Evolutionary conservation across 83 land plant genomes (phyloP).

Genomic region (Picea mariana): DNA sequence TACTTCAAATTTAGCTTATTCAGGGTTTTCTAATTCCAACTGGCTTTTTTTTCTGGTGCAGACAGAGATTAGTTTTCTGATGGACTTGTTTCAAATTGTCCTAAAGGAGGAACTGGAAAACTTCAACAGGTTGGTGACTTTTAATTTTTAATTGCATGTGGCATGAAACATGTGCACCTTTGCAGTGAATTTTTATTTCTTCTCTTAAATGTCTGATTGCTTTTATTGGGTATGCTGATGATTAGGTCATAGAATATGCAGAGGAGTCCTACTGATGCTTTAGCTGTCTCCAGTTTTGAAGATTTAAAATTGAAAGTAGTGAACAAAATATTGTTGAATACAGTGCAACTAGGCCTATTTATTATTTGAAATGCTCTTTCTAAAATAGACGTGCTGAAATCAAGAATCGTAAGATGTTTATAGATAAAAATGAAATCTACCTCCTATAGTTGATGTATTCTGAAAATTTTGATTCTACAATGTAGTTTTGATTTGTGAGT

Average conservation of each 20-base stretch:
- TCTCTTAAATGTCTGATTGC: not conserved
- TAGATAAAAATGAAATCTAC: too few species aligned
- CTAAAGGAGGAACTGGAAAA: conserved; percentile 30
- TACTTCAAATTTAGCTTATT: not conserved
- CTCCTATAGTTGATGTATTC: not conserved
- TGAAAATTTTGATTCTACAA: not conserved
- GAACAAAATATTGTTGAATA: not conserved
- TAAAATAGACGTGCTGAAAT: too few species aligned
- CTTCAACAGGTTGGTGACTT: conserved; percentile 34
- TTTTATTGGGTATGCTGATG: not conserved
- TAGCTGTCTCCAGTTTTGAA: not conserved
- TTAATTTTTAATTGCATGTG: not conserved
- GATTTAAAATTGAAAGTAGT: not conserved
- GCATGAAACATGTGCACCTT: not conserved
- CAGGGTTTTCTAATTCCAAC: not conserved
- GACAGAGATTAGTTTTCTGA: conserved; percentile 46
- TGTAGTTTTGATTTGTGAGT: not conserved
- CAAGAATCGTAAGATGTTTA: too few species aligned
- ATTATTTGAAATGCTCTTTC: not conserved
- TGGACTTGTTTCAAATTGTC: conserved; percentile 48
- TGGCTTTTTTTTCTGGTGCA: conserved; percentile 22
- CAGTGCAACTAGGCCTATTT: not conserved
- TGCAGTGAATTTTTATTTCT: not conserved
- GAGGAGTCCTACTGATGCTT: not conserved
- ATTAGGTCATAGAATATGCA: not conserved